Conservation (phyloP, 805 yeast species). For the Kodamaea laetipori region DNA sequence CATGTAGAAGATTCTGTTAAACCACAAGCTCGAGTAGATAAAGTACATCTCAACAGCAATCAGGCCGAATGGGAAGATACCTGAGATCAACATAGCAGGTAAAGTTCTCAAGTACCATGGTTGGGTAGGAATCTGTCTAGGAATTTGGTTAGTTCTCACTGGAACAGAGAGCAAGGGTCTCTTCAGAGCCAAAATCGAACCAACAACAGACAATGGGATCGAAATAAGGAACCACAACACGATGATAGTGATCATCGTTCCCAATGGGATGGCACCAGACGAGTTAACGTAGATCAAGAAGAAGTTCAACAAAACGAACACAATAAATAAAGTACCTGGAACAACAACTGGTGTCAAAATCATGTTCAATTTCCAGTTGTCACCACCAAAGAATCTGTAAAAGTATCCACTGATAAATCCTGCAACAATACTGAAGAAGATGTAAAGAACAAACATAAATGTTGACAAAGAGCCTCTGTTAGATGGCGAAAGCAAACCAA, state of each 20-base stretch:
- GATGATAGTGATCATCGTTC: conserved; percentile 81
- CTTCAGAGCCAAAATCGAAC: conserved; percentile 79
- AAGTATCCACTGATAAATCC: conserved; percentile 84
- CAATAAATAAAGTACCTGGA: conserved; percentile 72
- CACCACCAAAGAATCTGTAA: conserved; percentile 90
- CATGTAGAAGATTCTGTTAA: conserved; percentile 92
- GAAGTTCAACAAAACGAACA: conserved; percentile 74
- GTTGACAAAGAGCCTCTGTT: conserved; percentile 93
- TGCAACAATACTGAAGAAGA: conserved; percentile 77
- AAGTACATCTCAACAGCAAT: conserved; percentile 94
- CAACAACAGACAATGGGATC: conserved; percentile 79
- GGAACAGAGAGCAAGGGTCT: conserved; percentile 63
- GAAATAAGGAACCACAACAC: conserved; percentile 84
- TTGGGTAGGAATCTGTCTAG: conserved; percentile 92
- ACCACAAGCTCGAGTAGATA: conserved; percentile 90
- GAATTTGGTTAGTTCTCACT: conserved; percentile 91
- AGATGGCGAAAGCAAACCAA: conserved; percentile 90
- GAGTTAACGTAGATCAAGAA: conserved; percentile 76
- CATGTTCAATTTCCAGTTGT: conserved; percentile 86
- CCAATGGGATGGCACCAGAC: conserved; percentile 93
- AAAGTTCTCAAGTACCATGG: conserved; percentile 76
- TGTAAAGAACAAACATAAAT: conserved; percentile 81
- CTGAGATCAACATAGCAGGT: conserved; percentile 73
- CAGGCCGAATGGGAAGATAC: conserved; percentile 92
- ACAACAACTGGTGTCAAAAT: conserved; percentile 78